phyloP scores from a whole-genome alignment of 345 rosid species.

The Citrus inodora region DNA sequence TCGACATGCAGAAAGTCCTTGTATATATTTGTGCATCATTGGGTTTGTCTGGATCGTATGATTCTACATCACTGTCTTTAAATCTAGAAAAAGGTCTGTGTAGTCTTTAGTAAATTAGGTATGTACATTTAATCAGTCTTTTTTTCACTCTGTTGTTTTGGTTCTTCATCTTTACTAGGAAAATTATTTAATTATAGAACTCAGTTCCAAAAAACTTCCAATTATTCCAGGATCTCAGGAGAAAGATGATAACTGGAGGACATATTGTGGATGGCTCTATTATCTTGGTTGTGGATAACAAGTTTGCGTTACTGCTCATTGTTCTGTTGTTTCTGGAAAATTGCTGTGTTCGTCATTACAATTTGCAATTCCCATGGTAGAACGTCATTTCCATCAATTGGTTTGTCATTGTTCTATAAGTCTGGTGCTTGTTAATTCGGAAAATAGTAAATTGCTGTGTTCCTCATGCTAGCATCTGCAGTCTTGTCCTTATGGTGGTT shows the following conservation, averaged over 20 bases:
- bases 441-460: no score
- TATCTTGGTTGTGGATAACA: conserved; percentile 19
- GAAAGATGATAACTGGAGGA: conserved; percentile 19
- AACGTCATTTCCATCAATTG: neutral
- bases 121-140: no score
- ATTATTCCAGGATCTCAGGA: conserved; percentile 16
- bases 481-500: neutral
- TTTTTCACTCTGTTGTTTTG: neutral
- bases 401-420: neutral
- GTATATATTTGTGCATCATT: neutral
- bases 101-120: no score
- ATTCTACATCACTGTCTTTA: neutral
- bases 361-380: neutral
- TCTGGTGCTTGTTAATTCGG: neutral
- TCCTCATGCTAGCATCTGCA: no score
- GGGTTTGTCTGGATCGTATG: neutral
- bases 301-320: conserved; percentile 11
- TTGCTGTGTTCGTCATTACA: neutral
- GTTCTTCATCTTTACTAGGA: neutral
- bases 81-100: neutral
- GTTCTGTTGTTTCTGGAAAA: neutral
- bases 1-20: neutral
- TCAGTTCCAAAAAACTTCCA: neutral
- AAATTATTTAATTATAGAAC: neutral
- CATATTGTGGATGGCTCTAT: conserved; percentile 14